Conservation (phyloP, 129 eudicot genomes). For the Flaveria brownii region DNA sequence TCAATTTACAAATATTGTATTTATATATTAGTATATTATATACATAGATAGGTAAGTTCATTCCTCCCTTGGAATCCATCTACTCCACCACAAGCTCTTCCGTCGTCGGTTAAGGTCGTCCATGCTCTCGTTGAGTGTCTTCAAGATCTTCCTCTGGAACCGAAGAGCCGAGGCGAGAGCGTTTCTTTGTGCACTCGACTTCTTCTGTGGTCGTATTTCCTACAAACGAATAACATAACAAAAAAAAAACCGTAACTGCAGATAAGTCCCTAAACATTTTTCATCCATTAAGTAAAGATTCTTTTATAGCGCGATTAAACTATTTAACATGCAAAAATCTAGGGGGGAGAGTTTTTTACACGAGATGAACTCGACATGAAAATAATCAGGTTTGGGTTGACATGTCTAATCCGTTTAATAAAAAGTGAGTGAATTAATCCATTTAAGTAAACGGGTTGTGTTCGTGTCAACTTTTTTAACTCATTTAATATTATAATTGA, state of each 20-base stretch:
- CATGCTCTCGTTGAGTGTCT: slow-evolving; percentile 78
- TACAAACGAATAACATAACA: slow-evolving; percentile 18
- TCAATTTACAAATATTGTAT: slow-evolving; percentile 36
- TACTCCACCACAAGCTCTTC: slow-evolving; percentile 97
- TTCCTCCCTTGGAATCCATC: slow-evolving; percentile 99
- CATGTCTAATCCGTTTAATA: neutral
- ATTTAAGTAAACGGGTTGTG: neutral
- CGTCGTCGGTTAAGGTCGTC: slow-evolving; percentile 61
- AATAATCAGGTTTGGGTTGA: neutral
- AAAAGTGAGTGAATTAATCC: neutral
- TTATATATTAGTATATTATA: slow-evolving; percentile 25
- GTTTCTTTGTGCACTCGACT: slow-evolving; percentile 67
- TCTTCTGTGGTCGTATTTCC: slow-evolving; percentile 79
- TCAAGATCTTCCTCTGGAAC: slow-evolving; percentile 65
- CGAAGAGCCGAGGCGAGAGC: slow-evolving; percentile 89
- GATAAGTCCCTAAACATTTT: neutral
- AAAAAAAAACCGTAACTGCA: neutral
- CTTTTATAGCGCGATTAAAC: too few relatives aligned
- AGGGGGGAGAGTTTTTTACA: neutral
- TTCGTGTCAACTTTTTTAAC: neutral
- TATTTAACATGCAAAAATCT: too few relatives aligned
- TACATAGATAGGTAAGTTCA: slow-evolving; percentile 36
- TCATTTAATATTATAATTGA: neutral
- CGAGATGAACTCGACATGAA: neutral
- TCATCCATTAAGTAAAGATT: too few relatives aligned